A percentile compares a stretch with the other conserved stretches of the same genome.
phyloP scores from a whole-genome alignment of 257 asterid species.

The Fraxinus cuspidata region DNA sequence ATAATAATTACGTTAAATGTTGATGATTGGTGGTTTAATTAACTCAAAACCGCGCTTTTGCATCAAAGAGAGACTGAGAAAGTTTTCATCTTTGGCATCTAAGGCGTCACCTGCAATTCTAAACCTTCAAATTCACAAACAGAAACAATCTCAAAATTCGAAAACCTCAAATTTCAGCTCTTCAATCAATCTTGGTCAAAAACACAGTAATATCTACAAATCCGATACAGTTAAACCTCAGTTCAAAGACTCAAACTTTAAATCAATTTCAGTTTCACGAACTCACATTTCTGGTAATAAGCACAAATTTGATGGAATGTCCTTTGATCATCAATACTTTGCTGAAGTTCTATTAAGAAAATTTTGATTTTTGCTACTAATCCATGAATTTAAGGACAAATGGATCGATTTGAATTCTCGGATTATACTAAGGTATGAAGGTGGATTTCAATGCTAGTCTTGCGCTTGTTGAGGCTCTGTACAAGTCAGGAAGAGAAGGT shows the following conservation, averaged over 20 bases:
- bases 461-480: constrained; percentile 57
- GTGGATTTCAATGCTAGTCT: constrained; percentile 55
- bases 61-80: constrained; percentile 43
- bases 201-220: not conserved
- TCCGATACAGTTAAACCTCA: constrained; percentile 42
- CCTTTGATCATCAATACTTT: constrained; percentile 54
- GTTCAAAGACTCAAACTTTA: constrained; percentile 27
- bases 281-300: constrained; percentile 24
- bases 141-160: constrained; percentile 23
- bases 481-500: constrained; percentile 49
- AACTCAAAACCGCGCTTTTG: too few species aligned
- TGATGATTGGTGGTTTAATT: too few species aligned
- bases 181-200: constrained; percentile 22
- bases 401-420: constrained; percentile 44
- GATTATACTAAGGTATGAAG: constrained; percentile 44
- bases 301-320: constrained; percentile 25
- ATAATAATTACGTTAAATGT: too few species aligned
- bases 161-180: constrained; percentile 31
- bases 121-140: constrained; percentile 24
- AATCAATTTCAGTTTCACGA: constrained; percentile 38
- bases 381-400: constrained; percentile 59
- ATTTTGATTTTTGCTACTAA: constrained; percentile 74
- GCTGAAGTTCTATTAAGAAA: constrained; percentile 61
- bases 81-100: constrained; percentile 61
- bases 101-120: constrained; percentile 49